A percentile compares a stretch with the other conserved stretches of the same genome.
Conservation (phyloP, 2,329 filamentous ascomycete species). For the Paradendryphiella salina region DNA sequence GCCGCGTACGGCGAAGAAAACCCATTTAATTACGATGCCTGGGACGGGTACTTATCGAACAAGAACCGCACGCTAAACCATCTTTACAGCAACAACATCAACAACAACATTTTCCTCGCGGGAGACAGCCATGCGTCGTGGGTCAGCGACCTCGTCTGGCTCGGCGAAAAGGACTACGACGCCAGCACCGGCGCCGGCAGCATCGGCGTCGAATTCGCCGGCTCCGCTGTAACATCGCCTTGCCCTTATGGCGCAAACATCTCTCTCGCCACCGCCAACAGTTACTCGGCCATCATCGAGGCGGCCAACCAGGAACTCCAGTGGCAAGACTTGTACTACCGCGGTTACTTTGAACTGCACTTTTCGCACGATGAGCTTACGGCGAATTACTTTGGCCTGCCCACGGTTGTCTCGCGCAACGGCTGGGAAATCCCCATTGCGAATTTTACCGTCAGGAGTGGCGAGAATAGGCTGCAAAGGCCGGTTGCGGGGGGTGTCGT, state of each 20-base stretch:
- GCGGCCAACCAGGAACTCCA: constrained; percentile 65
- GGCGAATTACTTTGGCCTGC: constrained; percentile 68
- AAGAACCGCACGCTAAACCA: constrained; percentile 70
- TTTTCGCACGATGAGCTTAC: constrained; percentile 58
- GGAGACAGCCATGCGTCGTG: constrained; percentile 72
- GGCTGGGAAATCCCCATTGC: constrained; percentile 67
- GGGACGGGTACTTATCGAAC: constrained; percentile 70
- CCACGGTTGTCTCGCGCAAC: constrained; percentile 63
- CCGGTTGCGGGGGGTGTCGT: constrained; percentile 56
- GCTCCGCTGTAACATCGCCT: constrained; percentile 66
- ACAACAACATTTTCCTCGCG: constrained; percentile 72
- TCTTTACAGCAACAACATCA: constrained; percentile 68
- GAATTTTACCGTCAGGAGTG: constrained; percentile 68
- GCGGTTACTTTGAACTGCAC: constrained; percentile 71
- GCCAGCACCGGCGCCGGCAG: constrained; percentile 45
- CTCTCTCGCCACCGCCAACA: constrained; percentile 57
- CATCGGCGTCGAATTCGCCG: constrained; percentile 60
- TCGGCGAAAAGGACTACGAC: constrained; percentile 49
- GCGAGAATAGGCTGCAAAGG: constrained; percentile 61
- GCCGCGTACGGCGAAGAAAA: constrained; percentile 50
- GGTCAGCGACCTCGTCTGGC: constrained; percentile 53
- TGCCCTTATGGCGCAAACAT: constrained; percentile 64
- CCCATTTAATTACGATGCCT: constrained; percentile 61
- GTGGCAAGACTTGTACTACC: constrained; percentile 74
- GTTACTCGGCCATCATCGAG: constrained; percentile 38